Evolutionary conservation across 2,329 filamentous ascomycete genomes (phyloP), one percentile per base, ranked within the genome.

Genomic region (Periconia macrospinosa): DNA sequence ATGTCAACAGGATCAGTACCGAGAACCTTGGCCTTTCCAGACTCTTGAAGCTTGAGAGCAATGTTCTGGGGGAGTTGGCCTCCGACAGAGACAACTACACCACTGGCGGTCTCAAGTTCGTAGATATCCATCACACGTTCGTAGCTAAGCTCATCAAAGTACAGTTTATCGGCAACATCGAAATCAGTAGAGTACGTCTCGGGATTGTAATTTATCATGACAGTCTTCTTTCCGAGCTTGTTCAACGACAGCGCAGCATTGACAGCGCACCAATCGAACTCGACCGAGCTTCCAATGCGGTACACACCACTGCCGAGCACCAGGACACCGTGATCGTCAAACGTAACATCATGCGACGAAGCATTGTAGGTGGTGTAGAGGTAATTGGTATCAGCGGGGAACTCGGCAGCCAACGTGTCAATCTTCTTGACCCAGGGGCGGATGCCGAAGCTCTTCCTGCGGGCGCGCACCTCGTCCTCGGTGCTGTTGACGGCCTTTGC

Each of bases 111-210:
- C 76, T 97, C 94, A 15, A 97, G 84, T 75, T 97, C 94, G 74
- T 97, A 97, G 61, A 97, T 97, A 75, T 99, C 94, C 91, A 97
- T 96, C 10, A 97, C 93, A 71, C 93, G 88, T 79, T 97, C 94
- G 73, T 97, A 97, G 75, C 89, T 94, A 50, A 97, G 78, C 76
- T 99, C 94, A 66, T 97, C 94, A 61, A 99, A 99, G 78, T 97
- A 99, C 6, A 99, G 84, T 67, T 87, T 91, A 67, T 97, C 93
- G 9, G 92, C 91, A 10, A 85, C 86, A 65, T 99, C 94, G 71
- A 88, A 93, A 75, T 97, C 94, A 0, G 93, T 97, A 50, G 14
- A 18, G 17, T 33, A 49, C 2, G 92, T 96, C 67, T 96, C 91
- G 0, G 90, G 90, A 66, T 94, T 93, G 66, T 86, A 89, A 69